These are phyloP conservation scores for Botrytis deweyae DNA, from an alignment of 2,329 filamentous ascomycete genomes.

Conservation along the genomic window DNA sequence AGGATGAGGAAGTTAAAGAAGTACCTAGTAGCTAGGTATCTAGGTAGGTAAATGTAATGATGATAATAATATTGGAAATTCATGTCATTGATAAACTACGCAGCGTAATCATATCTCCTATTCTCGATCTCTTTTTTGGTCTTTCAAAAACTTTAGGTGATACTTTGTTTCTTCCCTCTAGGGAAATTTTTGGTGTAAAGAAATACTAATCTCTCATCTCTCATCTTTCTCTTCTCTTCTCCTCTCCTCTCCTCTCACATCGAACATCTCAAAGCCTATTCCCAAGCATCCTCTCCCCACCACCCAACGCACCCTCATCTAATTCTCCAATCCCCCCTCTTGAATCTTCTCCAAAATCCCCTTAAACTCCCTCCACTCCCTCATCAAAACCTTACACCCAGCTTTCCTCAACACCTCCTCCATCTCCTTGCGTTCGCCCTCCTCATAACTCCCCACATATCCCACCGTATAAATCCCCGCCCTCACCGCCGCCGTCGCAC, in stretches of 20 bases:
- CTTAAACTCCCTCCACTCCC: constrained; percentile 56
- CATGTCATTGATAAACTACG: not conserved
- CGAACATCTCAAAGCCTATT: not conserved
- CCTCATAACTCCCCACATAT: constrained; percentile 75
- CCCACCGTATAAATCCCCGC: constrained; percentile 80
- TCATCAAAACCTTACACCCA: constrained; percentile 63
- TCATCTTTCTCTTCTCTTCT: not conserved
- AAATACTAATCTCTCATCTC: not conserved
- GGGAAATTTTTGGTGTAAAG: not conserved
- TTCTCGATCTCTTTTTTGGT: not conserved
- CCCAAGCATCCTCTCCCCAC: not conserved
- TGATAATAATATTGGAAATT: not conserved
- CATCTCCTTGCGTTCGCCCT: constrained; percentile 56
- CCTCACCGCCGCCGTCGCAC: constrained; percentile 72
- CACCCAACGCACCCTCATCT: not conserved
- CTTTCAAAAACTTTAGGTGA: not conserved
- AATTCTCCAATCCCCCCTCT: constrained; percentile 23
- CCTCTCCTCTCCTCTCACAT: not conserved
- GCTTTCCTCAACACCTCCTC: constrained; percentile 58
- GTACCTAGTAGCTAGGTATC: not conserved
- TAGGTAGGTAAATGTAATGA: not conserved
- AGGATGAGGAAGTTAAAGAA: not conserved
- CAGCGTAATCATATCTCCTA: not conserved
- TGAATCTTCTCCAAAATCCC: constrained; percentile 31
- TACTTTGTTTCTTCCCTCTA: not conserved